Evolutionary conservation across 2,329 filamentous ascomycete genomes (phyloP), one percentile per base, ranked within the genome.

Genomic region (Blastomyces gilchristii): DNA sequence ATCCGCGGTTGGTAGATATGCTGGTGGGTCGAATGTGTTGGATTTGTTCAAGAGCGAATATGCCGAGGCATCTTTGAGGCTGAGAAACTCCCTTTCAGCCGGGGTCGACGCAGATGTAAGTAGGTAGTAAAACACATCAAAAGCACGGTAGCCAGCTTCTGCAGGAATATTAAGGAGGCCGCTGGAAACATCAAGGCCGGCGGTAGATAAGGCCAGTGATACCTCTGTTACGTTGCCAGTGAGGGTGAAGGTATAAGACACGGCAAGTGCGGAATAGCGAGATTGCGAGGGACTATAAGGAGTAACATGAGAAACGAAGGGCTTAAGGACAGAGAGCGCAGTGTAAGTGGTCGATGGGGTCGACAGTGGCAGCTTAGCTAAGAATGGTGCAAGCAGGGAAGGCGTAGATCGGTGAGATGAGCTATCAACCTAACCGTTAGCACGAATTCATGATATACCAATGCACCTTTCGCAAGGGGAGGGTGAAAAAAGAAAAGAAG

Each of bases 61-160:
- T 53, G 84, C 82, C 3, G 89, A 88, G 2, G 90, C 85, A 9
- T 86, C 81, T 76, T 91, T 89, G 39, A 99, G 82, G 34, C 88
- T 86, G 16, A 99, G 79, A 65, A 92, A 96, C 72, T 97, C 93
- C 63, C 91, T 83, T 77, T 99, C 94, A 1, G 91, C 87, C 3
- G 88, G 86, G 0, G 90, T 94, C 0, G 94, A 96, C 0, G 90
- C 89, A n/a, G 89, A 91, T 0, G 92, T 95, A 52, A 97, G 82
- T 0, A 99, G 85, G 71, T 97, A 97, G 78, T 99, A 97, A 73
- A 99, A 97, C 59, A 96, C 94, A 72, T 99, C 93, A 69, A 99
- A 99, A 3, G 93, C 94, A 66, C 94, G 87, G 75, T 91, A 91
- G 14, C 94, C 94, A 7, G 85, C 72, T 71, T 96, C 86, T 0